phyloP scores from a whole-genome alignment of 495 filamentous ascomycete species.

The Aspergillus ostianus region DNA sequence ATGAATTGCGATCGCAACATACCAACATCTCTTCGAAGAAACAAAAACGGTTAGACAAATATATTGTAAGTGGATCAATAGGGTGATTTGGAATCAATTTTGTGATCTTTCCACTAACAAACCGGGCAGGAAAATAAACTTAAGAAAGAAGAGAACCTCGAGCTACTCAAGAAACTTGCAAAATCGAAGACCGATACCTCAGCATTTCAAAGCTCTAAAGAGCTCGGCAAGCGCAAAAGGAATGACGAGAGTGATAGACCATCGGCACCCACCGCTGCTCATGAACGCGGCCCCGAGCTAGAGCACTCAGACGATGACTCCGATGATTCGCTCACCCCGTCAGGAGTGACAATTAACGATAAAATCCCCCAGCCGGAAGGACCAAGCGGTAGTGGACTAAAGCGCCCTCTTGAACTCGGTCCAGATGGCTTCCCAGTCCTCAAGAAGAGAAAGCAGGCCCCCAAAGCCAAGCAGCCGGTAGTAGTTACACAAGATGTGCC shows the following conservation, averaged over 20 bases:
- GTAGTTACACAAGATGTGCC: slow-evolving; percentile 44
- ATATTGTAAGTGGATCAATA: slow-evolving; percentile 60
- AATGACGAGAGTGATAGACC: slow-evolving; percentile 18
- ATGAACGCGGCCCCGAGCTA: slow-evolving; percentile 15
- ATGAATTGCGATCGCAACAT: slow-evolving; percentile 57
- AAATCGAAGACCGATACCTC: slow-evolving; percentile 77
- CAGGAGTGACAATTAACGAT: slow-evolving; percentile 15
- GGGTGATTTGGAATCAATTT: background rate
- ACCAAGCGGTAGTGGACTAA: slow-evolving; percentile 73
- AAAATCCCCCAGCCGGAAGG: slow-evolving; percentile 15
- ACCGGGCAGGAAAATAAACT: slow-evolving; percentile 74
- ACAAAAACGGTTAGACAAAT: slow-evolving; percentile 91
- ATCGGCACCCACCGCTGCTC: slow-evolving; percentile 1
- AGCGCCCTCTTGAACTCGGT: slow-evolving; percentile 78
- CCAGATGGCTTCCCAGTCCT: slow-evolving; percentile 76
- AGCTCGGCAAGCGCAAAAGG: slow-evolving; percentile 59
- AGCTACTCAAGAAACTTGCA: slow-evolving; percentile 78
- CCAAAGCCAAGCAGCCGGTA: slow-evolving; percentile 28
- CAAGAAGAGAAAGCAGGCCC: slow-evolving; percentile 58
- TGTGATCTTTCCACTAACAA: slow-evolving; percentile 19
- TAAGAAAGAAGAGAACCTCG: slow-evolving; percentile 87
- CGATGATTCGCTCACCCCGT: slow-evolving; percentile 37
- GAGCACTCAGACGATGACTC: slow-evolving; percentile 35
- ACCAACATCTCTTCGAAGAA: slow-evolving; percentile 87
- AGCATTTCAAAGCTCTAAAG: slow-evolving; percentile 70